Evolutionary conservation across 768 basidiomycete genomes (phyloP).

Genomic region (Suillus americanus): DNA sequence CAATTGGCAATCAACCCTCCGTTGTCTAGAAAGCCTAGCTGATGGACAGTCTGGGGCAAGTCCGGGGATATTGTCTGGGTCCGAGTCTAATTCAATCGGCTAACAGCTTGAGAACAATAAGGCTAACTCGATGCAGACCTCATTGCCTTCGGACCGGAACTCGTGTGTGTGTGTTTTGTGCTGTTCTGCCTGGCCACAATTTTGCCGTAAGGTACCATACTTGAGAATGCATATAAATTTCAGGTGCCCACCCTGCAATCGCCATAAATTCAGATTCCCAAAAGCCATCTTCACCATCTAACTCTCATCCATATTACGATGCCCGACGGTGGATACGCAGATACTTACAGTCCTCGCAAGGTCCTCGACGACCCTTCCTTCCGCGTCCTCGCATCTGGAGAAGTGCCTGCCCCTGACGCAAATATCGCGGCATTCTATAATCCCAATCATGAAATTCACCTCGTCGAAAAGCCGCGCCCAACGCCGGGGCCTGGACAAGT

Average conservation of each 20-base stretch:
- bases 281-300: neutral
- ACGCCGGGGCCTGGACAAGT: constrained; percentile 67
- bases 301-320: constrained; percentile 11
- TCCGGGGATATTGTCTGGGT: too few species aligned
- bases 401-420: constrained; percentile 45
- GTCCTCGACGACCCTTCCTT: constrained; percentile 57
- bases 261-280: neutral
- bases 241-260: neutral
- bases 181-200: neutral
- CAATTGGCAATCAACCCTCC: constrained; percentile 4
- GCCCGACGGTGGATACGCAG: constrained; percentile 31
- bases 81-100: neutral
- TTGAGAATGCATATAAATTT: neutral
- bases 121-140: neutral
- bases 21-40: neutral
- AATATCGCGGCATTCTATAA: constrained; percentile 70
- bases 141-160: neutral
- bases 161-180: neutral
- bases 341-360: constrained; percentile 55
- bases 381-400: constrained; percentile 48
- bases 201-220: neutral
- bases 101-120: neutral
- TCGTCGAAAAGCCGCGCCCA: constrained; percentile 62
- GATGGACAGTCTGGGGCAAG: too few species aligned
- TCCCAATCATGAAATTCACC: constrained; percentile 59